Base-by-base conservation (phyloP, 2,329 filamentous ascomycete species). In the Ophiostoma fasciatum region DNA sequence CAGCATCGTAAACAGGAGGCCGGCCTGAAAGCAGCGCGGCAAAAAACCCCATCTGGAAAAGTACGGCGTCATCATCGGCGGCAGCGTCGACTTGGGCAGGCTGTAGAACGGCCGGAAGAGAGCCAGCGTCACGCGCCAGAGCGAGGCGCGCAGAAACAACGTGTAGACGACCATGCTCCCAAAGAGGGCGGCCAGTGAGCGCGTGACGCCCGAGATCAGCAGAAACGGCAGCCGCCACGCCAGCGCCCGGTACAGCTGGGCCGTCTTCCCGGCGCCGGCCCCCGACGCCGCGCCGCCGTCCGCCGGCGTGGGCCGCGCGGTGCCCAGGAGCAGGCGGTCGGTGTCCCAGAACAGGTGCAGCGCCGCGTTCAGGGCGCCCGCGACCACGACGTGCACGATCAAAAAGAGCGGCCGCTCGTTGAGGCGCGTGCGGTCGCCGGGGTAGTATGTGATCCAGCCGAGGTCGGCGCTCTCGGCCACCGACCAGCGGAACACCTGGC, bases 381-480 rank as follows among this genome's bases (percentile, higher is more conserved):
- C 65, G 1, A 76, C 55, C 4, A 77, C 51, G 45, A 90, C 71
- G 49, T 81, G 75, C 41, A 69, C 71, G 23, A 82, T 75, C 34
- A 94, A 63, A 52, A 85, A 90, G 19, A 96, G 68, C 1, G 84
- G 78, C 45, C 81, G 73, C 62, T 96, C 88, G 53, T 96, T 96
- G 40, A 94, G 59, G 35, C 74, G 68, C 15, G 79, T 68, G 25
- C 85, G 71, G 53, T 90, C 82, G 45, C 68, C 76, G 42, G 63
- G 75, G 55, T 71, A 74, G 46, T 74, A 68, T 37, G 78, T 80
- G 45, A 93, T 74, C 70, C 80, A 82, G 43, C 70, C 68, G 36
- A 94, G 63, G 42, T 77, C 74, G 35, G 70, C 66, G 27, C 59
- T 58, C 14, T 62, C 59, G 17, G 74, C 61, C 35, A 70, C 64